A percentile compares a stretch with the other conserved stretches of the same genome.
phyloP scores from a whole-genome alignment of 805 yeast genomes.

The Yarrowia divulgata region DNA sequence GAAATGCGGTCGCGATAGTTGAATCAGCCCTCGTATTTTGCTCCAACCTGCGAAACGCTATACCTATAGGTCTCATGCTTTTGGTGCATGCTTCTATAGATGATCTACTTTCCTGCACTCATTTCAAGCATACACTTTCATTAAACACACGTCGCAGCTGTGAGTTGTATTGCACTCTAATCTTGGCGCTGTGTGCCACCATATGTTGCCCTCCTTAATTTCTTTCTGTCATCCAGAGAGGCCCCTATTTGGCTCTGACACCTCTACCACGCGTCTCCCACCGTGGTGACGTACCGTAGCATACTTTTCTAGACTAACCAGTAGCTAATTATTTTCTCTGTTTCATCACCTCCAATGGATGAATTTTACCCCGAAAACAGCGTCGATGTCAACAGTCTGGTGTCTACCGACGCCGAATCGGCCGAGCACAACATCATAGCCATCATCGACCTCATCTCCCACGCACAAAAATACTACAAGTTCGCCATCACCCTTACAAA shows the following conservation, averaged over 20 bases:
- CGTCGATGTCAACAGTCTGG: slow-evolving; percentile 20
- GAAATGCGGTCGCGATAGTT: too few relatives aligned
- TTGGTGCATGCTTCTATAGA: background rate
- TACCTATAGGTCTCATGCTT: too few relatives aligned
- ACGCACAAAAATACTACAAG: slow-evolving; percentile 13
- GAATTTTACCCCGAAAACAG: slow-evolving; percentile 25
- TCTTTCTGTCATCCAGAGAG: too few relatives aligned
- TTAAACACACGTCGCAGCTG: background rate
- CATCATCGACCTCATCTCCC: slow-evolving; percentile 12
- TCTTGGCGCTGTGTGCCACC: too few relatives aligned
- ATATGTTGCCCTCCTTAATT: background rate
- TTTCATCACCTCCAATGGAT: slow-evolving; percentile 7
- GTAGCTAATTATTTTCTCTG: background rate
- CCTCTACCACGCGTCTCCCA: slow-evolving; percentile 24
- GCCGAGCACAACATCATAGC: slow-evolving; percentile 23
- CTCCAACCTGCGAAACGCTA: too few relatives aligned
- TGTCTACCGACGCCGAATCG: slow-evolving; percentile 8
- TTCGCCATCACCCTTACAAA: background rate
- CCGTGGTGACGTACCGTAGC: background rate
- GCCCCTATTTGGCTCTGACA: background rate
- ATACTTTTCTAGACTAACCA: background rate
- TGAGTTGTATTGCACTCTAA: background rate
- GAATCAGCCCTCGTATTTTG: too few relatives aligned
- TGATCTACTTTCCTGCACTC: background rate
- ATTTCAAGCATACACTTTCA: background rate